A percentile compares a stretch with the other conserved stretches of the same genome.
These are phyloP conservation scores for Rhizopus delemar DNA, from an alignment of 371 early-diverging fungal species.

Conservation along the genomic window DNA sequence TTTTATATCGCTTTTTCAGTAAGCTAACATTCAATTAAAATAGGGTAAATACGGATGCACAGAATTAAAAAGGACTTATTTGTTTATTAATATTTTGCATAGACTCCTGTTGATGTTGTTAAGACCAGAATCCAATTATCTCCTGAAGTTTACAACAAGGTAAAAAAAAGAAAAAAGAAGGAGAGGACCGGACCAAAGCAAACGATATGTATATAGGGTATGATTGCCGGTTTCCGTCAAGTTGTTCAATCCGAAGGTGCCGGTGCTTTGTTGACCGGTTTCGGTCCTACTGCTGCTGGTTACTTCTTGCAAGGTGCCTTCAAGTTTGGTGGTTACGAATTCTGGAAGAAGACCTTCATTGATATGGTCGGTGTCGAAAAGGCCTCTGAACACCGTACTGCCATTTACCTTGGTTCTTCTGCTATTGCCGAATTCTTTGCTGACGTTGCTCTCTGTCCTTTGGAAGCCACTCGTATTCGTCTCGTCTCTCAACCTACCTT, in stretches of 20 bases:
- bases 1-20: no score
- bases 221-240: slow-evolving; percentile 65
- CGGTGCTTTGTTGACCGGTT: slow-evolving; percentile 83
- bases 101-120: slow-evolving; percentile 62
- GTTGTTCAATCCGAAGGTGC: slow-evolving; percentile 82
- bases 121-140: slow-evolving; percentile 72
- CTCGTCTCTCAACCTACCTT: slow-evolving; percentile 75
- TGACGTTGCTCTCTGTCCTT: slow-evolving; percentile 84
- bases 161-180: slow-evolving; percentile 15
- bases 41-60: not conserved
- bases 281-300: slow-evolving; percentile 81
- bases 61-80: not conserved
- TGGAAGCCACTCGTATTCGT: slow-evolving; percentile 80
- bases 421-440: slow-evolving; percentile 93
- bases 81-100: not conserved
- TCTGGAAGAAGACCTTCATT: slow-evolving; percentile 82
- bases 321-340: slow-evolving; percentile 92
- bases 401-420: slow-evolving; percentile 80
- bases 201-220: slow-evolving; percentile 33
- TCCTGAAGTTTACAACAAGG: slow-evolving; percentile 69
- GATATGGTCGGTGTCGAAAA: slow-evolving; percentile 73
- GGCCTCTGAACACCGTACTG: slow-evolving; percentile 79
- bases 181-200: not conserved
- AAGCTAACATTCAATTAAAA: not conserved
- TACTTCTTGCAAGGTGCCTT: slow-evolving; percentile 90